A percentile compares a stretch with the other conserved stretches of the same genome.
These are phyloP conservation scores for Hypoxylon sp. DNA, from an alignment of 2,329 filamentous ascomycete species.

Conservation along the genomic window DNA sequence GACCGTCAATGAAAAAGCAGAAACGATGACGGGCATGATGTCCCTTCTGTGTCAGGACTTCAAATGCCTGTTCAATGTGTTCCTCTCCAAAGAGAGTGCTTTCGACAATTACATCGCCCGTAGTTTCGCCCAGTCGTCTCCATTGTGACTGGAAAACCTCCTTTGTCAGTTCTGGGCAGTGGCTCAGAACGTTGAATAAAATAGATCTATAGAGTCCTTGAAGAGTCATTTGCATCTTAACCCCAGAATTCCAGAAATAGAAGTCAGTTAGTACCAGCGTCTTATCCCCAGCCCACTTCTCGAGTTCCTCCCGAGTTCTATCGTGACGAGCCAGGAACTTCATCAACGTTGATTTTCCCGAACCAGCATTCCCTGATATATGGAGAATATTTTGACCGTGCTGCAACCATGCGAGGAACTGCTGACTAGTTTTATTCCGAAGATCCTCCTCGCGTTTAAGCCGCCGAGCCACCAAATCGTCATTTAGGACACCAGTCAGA, in stretches of 20 bases:
- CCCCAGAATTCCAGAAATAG: slow-evolving; percentile 11
- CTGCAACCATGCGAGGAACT: neutral
- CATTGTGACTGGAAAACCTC: neutral
- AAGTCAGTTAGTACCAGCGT: slow-evolving; percentile 4
- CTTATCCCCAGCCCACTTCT: slow-evolving; percentile 14
- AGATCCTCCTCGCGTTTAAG: neutral
- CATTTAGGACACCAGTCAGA: neutral
- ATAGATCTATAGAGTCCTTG: slow-evolving; percentile 5
- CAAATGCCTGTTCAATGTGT: neutral
- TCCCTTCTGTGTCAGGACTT: neutral
- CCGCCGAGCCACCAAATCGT: neutral
- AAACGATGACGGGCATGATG: slow-evolving; percentile 1
- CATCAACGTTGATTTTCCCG: slow-evolving; percentile 13
- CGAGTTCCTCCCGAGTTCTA: neutral
- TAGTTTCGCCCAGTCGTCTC: neutral
- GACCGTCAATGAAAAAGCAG: neutral
- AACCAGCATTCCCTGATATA: slow-evolving; percentile 18
- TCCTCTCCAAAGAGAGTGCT: neutral
- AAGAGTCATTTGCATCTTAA: neutral
- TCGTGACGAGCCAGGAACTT: slow-evolving; percentile 9
- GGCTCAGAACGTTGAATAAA: neutral
- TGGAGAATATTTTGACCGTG: slow-evolving; percentile 1
- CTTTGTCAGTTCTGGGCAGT: neutral
- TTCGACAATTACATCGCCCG: neutral
- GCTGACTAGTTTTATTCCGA: neutral